phyloP scores from a whole-genome alignment of 139 green algal species.

The Coelastrella sp. region DNA sequence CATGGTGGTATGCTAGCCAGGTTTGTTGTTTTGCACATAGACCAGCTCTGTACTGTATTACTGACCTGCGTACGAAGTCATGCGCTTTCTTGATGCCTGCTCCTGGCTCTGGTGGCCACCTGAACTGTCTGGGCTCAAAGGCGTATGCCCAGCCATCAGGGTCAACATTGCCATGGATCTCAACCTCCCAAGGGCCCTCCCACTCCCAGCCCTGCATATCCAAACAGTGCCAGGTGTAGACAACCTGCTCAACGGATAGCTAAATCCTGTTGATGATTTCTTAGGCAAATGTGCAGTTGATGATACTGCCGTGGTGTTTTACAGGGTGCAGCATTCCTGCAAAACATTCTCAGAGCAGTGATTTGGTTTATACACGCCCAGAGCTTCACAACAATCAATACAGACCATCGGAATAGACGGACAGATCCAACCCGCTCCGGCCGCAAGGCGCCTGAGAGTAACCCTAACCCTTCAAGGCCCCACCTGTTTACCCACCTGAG shows the following conservation, averaged over 20 bases:
- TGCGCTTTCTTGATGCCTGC: slow-evolving; percentile 37
- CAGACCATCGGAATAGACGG: no score
- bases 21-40: no score
- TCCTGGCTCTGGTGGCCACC: slow-evolving; percentile 46
- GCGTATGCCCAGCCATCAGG: slow-evolving; percentile 79
- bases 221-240: neutral
- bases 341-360: no score
- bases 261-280: no score
- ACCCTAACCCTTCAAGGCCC: neutral
- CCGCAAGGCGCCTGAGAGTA: no score
- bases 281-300: neutral
- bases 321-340: no score
- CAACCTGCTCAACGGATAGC: no score
- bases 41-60: neutral
- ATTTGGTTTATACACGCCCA: no score
- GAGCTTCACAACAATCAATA: no score
- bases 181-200: slow-evolving; percentile 78
- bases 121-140: slow-evolving; percentile 55
- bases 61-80: slow-evolving; percentile 41
- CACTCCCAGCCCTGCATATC: slow-evolving; percentile 78
- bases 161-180: slow-evolving; percentile 68
- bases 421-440: no score
- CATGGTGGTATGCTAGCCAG: no score
- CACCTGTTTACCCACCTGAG: slow-evolving; percentile 23
- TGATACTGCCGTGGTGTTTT: no score